Evolutionary conservation across 345 rosid genomes (phyloP).

Genomic region (Euclidium syriacum): DNA sequence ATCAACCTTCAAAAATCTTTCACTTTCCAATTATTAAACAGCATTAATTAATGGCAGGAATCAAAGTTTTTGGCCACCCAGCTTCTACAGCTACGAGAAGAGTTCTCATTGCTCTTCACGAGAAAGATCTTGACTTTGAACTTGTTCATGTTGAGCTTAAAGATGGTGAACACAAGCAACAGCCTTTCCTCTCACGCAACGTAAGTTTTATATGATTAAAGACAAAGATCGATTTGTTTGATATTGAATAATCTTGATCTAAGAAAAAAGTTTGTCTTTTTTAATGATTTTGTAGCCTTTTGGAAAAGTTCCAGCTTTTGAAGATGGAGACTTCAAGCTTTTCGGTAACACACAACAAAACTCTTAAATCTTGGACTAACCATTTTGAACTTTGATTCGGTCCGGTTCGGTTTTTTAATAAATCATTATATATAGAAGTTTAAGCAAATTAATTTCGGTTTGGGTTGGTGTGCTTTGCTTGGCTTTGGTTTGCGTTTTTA

Average conservation of each 20-base stretch:
- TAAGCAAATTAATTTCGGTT: not conserved
- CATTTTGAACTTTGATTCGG: not conserved
- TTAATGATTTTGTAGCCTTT: constrained; percentile 57
- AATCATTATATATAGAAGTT: too few species aligned
- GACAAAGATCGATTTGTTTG: not conserved
- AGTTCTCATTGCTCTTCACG: constrained; percentile 33
- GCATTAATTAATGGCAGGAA: constrained; percentile 9
- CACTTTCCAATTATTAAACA: not conserved
- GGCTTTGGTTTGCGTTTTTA: too few species aligned
- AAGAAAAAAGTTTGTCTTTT: not conserved
- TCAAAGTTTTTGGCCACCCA: constrained; percentile 31
- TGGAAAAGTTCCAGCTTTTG: constrained; percentile 69
- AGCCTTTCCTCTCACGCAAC: constrained; percentile 29
- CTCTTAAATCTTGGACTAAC: not conserved
- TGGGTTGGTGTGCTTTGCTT: not conserved
- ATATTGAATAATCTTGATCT: not conserved
- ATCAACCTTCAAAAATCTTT: constrained; percentile 15
- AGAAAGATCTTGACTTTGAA: constrained; percentile 33
- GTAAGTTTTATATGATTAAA: constrained; percentile 2
- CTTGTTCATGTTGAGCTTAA: constrained; percentile 26
- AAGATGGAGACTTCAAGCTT: constrained; percentile 66
- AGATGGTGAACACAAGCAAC: constrained; percentile 29
- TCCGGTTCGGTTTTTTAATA: not conserved
- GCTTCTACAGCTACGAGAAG: constrained; percentile 33
- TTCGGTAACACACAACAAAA: constrained; percentile 44